Base-by-base conservation (phyloP, 768 basidiomycete species). In the Phlegmacium glaucopus region DNA sequence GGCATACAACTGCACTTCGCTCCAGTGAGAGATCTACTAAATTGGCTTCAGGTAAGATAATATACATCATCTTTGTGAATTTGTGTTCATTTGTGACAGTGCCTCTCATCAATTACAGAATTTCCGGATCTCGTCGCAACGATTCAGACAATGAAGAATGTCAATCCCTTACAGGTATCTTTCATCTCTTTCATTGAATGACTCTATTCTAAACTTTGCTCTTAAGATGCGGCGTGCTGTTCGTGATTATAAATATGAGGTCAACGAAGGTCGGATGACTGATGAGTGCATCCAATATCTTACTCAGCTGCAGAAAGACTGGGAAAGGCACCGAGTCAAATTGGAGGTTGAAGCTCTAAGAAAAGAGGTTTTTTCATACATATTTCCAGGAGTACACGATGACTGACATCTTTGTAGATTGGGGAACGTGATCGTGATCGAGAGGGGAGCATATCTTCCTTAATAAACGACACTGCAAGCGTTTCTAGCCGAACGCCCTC, bases 211-310 rank as follows among this genome's bases (percentile, higher is more conserved):
- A 30, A 17, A 13, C 47, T 40, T 8, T 45, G 16, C 22, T 22
- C 22, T 22, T 17, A 54, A 90, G 88, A 94, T 99, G 87, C 85
- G 93, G 42, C 81, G 92, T 15, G 94, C 94, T 32, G 87, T 95
- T 25, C 82, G 87, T 39, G 95, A 98, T 61, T 92, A 92, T 68
- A 89, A 82, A 62, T 96, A 90, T 61, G 95, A 99, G 69, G 87
- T 97, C 41, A 87, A 85, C 61, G 96, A 99, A 65, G 77, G 83
- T 1, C 78, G 77, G 50, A 96, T 99, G 91, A 88, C 85, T 3
- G 94, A 98, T 17, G 96, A 99, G 64, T 98, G 95, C 61, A 75
- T 81, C 32, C 91, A 96, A 68, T 98, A 98, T 58, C 78, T 98
- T 22, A 87, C 83, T 3, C 95, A 98, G 58, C 72, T 99, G 8